Percentiles rank a stretch among this genome's conserved stretches.
Evolutionary conservation across 768 basidiomycete species (phyloP).

Genomic region (Leccinellum luteum): DNA sequence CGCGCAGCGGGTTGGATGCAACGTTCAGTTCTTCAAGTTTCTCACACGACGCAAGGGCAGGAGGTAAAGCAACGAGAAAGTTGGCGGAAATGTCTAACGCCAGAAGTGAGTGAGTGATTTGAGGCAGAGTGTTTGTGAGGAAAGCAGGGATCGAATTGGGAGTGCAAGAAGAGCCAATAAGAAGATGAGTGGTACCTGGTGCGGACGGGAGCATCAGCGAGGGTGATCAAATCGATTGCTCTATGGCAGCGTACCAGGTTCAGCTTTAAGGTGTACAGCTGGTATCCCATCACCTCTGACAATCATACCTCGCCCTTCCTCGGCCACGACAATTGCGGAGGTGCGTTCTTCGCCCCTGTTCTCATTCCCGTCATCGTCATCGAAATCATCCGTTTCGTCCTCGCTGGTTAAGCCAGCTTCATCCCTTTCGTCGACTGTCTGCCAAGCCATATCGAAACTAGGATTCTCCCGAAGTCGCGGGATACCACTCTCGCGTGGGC

Average conservation of each 20-base stretch:
- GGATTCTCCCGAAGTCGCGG: constrained; percentile 58
- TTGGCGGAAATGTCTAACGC: constrained; percentile 93
- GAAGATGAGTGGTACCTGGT: constrained; percentile 89
- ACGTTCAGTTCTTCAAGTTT: constrained; percentile 92
- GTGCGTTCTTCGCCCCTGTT: constrained; percentile 66
- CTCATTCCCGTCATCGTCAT: constrained; percentile 47
- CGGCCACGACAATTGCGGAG: constrained; percentile 73
- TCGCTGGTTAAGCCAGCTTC: constrained; percentile 58
- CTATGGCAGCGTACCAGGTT: constrained; percentile 55
- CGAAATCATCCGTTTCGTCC: constrained; percentile 51
- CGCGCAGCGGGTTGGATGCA: constrained; percentile 84
- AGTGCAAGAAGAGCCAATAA: constrained; percentile 77
- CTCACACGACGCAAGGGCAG: constrained; percentile 74
- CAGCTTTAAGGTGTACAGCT: constrained; percentile 60
- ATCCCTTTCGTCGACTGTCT: constrained; percentile 68
- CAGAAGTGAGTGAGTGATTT: constrained; percentile 74
- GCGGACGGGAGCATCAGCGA: constrained; percentile 1
- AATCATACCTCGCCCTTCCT: constrained; percentile 83
- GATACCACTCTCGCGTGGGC: constrained; percentile 38
- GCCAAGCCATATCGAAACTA: constrained; percentile 79
- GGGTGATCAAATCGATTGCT: neutral
- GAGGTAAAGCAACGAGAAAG: constrained; percentile 79
- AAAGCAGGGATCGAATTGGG: constrained; percentile 78
- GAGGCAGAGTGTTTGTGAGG: constrained; percentile 65
- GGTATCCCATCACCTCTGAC: constrained; percentile 66